A percentile compares a stretch with the other conserved stretches of the same genome.
These are phyloP conservation scores for Candida broadrunensis DNA, from an alignment of 805 yeast species.

Conservation along the genomic window DNA sequence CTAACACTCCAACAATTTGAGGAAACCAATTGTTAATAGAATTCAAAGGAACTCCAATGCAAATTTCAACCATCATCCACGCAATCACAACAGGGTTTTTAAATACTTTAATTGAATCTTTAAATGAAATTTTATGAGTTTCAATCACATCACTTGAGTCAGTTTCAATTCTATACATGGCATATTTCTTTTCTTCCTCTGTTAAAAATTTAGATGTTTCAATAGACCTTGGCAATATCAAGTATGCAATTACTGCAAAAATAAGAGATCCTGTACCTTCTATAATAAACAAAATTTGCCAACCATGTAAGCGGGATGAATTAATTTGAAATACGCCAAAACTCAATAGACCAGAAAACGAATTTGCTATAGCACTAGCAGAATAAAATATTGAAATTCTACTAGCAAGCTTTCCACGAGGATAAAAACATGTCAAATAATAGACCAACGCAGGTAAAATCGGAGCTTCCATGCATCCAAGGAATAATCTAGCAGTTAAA, in stretches of 20 bases:
- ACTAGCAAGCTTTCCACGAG: slow-evolving; percentile 35
- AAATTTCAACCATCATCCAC: slow-evolving; percentile 45
- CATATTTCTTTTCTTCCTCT: slow-evolving; percentile 39
- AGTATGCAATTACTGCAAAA: slow-evolving; percentile 27
- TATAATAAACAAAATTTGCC: slow-evolving; percentile 47
- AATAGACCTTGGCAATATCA: slow-evolving; percentile 36
- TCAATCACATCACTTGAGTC: slow-evolving; percentile 41
- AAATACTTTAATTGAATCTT: slow-evolving; percentile 43
- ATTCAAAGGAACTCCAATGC: slow-evolving; percentile 48
- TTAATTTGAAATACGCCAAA: slow-evolving; percentile 38
- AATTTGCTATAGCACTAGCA: slow-evolving; percentile 31
- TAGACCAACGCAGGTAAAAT: slow-evolving; percentile 38
- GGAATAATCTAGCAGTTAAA: slow-evolving; percentile 33
- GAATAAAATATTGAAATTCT: slow-evolving; percentile 35
- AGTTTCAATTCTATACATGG: slow-evolving; percentile 35
- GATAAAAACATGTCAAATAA: slow-evolving; percentile 34
- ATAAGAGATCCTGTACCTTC: slow-evolving; percentile 43
- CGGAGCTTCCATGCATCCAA: slow-evolving; percentile 36
- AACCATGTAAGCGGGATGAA: slow-evolving; percentile 34
- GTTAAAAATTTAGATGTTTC: slow-evolving; percentile 33
- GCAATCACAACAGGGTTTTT: slow-evolving; percentile 42
- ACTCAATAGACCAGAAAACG: slow-evolving; percentile 36
- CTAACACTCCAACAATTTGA: slow-evolving; percentile 37
- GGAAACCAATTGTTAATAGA: slow-evolving; percentile 51
- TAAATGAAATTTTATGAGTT: slow-evolving; percentile 31